These are phyloP conservation scores for Monilinia fructigena DNA, from an alignment of 2,329 filamentous ascomycete genomes.

Conservation along the genomic window DNA sequence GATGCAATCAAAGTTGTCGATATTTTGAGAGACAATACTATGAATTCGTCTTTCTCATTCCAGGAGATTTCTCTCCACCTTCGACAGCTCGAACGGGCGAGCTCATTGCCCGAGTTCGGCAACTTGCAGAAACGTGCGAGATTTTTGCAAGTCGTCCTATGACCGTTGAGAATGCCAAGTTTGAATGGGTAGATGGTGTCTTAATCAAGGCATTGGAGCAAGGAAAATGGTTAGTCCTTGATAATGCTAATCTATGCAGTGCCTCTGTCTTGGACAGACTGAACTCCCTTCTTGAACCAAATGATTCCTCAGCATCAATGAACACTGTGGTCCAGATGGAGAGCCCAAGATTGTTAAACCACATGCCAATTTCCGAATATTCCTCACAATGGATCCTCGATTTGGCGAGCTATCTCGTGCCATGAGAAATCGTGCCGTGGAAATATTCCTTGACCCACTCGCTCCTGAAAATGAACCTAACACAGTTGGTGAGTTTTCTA, in stretches of 20 bases:
- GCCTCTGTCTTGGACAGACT: constrained; percentile 90
- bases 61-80: constrained; percentile 40
- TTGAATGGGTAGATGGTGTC: constrained; percentile 94
- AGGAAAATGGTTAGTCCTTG: constrained; percentile 89
- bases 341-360: constrained; percentile 76
- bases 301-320: constrained; percentile 85
- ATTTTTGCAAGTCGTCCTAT: constrained; percentile 53
- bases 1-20: constrained; percentile 53
- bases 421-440: constrained; percentile 92
- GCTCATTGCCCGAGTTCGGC: constrained; percentile 44
- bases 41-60: constrained; percentile 32
- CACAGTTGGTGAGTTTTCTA: neutral
- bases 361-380: constrained; percentile 85
- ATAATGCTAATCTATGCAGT: constrained; percentile 96
- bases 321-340: constrained; percentile 81
- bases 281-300: constrained; percentile 90
- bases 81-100: constrained; percentile 37
- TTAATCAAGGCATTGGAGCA: constrained; percentile 82
- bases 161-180: constrained; percentile 70
- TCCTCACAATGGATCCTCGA: constrained; percentile 87
- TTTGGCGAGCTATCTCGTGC: constrained; percentile 93
- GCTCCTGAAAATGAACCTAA: neutral
- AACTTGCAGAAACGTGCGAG: constrained; percentile 33
- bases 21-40: constrained; percentile 43
- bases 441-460: constrained; percentile 69